A percentile compares a stretch with the other conserved stretches of the same genome.
phyloP scores from a whole-genome alignment of 441 rosid genomes.

The Euphorbia neoarborescens region DNA sequence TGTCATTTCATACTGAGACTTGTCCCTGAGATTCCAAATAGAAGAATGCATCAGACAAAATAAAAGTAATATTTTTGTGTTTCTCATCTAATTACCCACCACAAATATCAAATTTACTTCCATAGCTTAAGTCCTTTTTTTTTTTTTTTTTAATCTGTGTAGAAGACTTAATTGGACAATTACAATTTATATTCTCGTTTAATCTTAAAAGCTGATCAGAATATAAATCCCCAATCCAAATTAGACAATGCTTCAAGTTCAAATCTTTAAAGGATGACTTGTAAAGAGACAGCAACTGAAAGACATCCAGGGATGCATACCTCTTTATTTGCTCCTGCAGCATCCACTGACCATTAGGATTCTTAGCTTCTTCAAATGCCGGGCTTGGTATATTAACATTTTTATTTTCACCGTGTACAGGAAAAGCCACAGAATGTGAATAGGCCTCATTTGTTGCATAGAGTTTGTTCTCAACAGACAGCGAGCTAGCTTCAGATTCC shows the following conservation, averaged over 20 bases:
- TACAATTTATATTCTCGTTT: constrained; percentile 12
- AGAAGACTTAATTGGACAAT: constrained; percentile 4
- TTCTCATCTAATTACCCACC: background rate
- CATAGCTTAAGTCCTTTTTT: background rate
- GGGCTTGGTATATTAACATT: constrained; percentile 27
- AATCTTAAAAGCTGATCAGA: background rate
- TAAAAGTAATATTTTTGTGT: constrained; percentile 2
- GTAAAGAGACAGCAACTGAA: background rate
- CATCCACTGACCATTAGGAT: constrained; percentile 36
- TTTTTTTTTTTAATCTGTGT: background rate
- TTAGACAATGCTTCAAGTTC: background rate
- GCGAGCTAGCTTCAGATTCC: constrained; percentile 96
- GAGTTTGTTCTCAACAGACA: constrained; percentile 67
- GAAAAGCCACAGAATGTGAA: constrained; percentile 41
- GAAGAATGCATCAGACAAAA: constrained; percentile 16
- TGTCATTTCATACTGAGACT: constrained; percentile 46
- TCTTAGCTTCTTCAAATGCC: constrained; percentile 36
- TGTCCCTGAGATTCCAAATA: constrained; percentile 52
- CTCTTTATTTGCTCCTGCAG: constrained; percentile 55
- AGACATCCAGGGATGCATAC: constrained; percentile 26
- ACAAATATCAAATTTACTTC: constrained; percentile 5
- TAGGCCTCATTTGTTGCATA: constrained; percentile 50
- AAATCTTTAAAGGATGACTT: background rate
- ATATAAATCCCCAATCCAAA: background rate
- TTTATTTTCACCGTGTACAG: constrained; percentile 36